Evolutionary conservation across 2,329 filamentous ascomycete genomes (phyloP).

Genomic region (Colletotrichum chlorophyti): DNA sequence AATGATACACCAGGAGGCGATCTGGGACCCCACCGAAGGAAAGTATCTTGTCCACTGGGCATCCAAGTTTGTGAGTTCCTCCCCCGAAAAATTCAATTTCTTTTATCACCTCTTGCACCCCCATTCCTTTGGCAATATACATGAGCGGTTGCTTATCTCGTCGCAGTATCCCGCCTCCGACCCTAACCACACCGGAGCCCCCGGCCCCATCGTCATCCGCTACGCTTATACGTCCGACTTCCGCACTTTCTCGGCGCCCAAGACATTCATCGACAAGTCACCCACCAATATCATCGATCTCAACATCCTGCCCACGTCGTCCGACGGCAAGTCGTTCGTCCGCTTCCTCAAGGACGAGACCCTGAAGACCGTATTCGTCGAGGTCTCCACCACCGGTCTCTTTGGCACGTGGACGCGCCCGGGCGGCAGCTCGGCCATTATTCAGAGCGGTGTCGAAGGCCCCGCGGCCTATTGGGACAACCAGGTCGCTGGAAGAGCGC

Average conservation of each 20-base stretch:
- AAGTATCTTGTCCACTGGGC: slow-evolving; percentile 56
- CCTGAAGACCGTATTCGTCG: slow-evolving; percentile 57
- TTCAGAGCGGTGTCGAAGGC: slow-evolving; percentile 50
- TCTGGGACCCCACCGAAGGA: slow-evolving; percentile 19
- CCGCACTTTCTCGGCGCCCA: slow-evolving; percentile 54
- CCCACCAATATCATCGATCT: slow-evolving; percentile 61
- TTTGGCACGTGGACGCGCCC: slow-evolving; percentile 59
- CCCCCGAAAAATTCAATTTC: too few relatives aligned
- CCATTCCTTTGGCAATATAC: too few relatives aligned
- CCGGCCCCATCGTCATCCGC: slow-evolving; percentile 53
- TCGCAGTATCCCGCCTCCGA: slow-evolving; percentile 54
- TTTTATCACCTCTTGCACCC: too few relatives aligned
- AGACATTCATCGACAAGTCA: slow-evolving; percentile 56
- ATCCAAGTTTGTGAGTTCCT: slow-evolving; percentile 49
- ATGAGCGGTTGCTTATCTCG: too few relatives aligned
- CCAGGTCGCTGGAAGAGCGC: slow-evolving; percentile 42
- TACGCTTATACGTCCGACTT: slow-evolving; percentile 64
- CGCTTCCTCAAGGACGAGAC: slow-evolving; percentile 64
- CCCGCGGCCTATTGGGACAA: slow-evolving; percentile 54
- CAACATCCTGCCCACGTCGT: slow-evolving; percentile 46
- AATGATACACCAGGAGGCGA: too few relatives aligned
- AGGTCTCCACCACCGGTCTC: slow-evolving; percentile 53
- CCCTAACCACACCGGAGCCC: slow-evolving; percentile 52
- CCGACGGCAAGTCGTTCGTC: slow-evolving; percentile 48
- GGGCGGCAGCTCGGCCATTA: slow-evolving; percentile 49